Evolutionary conservation across 495 filamentous ascomycete species (phyloP).

Genomic region (Letharia lupina): DNA sequence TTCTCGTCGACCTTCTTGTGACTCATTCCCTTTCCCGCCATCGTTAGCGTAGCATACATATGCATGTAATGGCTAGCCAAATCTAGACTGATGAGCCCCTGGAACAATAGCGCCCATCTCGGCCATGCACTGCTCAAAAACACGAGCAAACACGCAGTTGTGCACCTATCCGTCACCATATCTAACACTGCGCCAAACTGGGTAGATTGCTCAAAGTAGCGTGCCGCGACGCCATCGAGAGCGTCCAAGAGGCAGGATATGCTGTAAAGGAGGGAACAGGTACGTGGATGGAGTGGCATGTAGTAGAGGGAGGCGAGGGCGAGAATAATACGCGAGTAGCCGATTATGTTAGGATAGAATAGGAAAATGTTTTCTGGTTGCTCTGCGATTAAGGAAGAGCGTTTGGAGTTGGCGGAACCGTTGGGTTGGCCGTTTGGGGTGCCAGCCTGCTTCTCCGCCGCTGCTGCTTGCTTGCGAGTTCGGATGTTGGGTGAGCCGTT

Average conservation of each 20-base stretch:
- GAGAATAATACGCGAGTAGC: slow-evolving; percentile 81
- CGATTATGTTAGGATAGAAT: slow-evolving; percentile 92
- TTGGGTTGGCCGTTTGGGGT: slow-evolving; percentile 17
- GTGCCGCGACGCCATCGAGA: slow-evolving; percentile 84
- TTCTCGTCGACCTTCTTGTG: slow-evolving; percentile 86
- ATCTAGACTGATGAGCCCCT: slow-evolving; percentile 83
- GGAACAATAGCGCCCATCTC: slow-evolving; percentile 86
- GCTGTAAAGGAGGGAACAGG: slow-evolving; percentile 84
- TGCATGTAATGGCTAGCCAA: slow-evolving; percentile 96
- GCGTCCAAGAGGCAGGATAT: slow-evolving; percentile 91
- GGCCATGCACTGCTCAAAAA: slow-evolving; percentile 91
- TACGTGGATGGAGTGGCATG: slow-evolving; percentile 94
- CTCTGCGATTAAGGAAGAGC: slow-evolving; percentile 22
- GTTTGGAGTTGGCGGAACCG: slow-evolving; percentile 11
- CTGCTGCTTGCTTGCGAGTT: slow-evolving; percentile 19
- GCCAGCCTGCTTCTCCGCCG: slow-evolving; percentile 12
- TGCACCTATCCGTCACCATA: slow-evolving; percentile 96
- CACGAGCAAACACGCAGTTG: slow-evolving; percentile 85
- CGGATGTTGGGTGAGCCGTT: slow-evolving; percentile 13
- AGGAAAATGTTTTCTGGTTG: slow-evolving; percentile 81
- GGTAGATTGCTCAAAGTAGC: slow-evolving; percentile 80
- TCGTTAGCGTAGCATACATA: slow-evolving; percentile 86
- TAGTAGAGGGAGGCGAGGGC: slow-evolving; percentile 92
- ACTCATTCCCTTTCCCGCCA: slow-evolving; percentile 59
- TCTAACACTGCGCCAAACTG: slow-evolving; percentile 93